Base-by-base conservation (phyloP, 805 yeast species). In the Vanderwaltozyma tropicalis region DNA sequence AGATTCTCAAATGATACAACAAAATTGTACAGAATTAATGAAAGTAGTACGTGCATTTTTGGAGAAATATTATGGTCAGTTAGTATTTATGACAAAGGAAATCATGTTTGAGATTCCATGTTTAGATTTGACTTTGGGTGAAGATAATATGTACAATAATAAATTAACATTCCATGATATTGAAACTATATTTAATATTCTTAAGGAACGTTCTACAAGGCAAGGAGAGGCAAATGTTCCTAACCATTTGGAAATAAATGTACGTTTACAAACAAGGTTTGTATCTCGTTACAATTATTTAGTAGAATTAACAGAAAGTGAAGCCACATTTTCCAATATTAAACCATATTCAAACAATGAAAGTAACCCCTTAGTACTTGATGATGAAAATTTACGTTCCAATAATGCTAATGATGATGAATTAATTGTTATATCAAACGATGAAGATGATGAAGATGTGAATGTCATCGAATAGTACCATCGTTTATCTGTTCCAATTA, bases 101-200 rank as follows among this genome's bases (percentile, higher is more conserved):
- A 41, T 60, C 5, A 8, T 47, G 10, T 27, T 60, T 5, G 47
- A 42, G 3, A 41, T 58, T 11, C 57, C 55, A 9, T 44, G 47
- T n/a, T 42, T 60, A 17, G 61, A 58, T 38, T 30, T 60, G n/a
- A 44, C 43, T 2, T 38, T 59, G 10, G 51, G 50, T 34, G 64
- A 60, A 35, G 64, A 60, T 38, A 60, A 60, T 37, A 38, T 48
- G 10, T 59, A 56, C 38, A 57, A 57, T 37, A 50, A 52, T 29
- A 54, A 53, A 21, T 47, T 59, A 12, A 42, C 59, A 6, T 47
- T 60, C 33, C 48, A 47, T 24, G 64, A 60, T 36, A 43, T 60
- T 17, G 40, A 48, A 13, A 53, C 61, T 0, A 54, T 60, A 12
- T 60, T 52, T 34, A 48, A 45, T n/a, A 49, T 55, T 14, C 34